Evolutionary conservation across 1,284 basidiomycete species (phyloP), one percentile per base, ranked within the genome.

Genomic region (Cryptococcus amylolentus): DNA sequence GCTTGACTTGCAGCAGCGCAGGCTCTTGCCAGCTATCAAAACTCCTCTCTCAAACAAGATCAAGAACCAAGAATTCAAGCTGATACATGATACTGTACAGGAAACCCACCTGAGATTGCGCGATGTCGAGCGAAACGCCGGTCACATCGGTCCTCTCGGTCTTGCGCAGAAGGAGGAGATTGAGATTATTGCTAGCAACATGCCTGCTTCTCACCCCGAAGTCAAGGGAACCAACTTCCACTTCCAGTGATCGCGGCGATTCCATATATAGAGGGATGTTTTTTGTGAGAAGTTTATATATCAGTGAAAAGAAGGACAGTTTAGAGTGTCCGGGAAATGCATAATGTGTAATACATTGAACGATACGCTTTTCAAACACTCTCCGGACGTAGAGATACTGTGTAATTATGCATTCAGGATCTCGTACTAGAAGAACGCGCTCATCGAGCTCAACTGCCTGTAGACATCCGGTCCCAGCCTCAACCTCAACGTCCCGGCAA

Each of bases 391-490:
- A 23, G 23, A 10, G 31, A 35, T 35, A 10, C 31, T 35, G 23
- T 10, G 31, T 35, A 7, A 35, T 10, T 13, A 42, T 42, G 20
- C 41, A 42, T 23, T 7, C 39, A 23, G 8, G n/a, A n/a, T 8
- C 14, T 23, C 46, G 23, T n/a, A 20, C 14, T 52, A 52, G 28
- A 58, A 52, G 18, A 54, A 69, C 60, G 60, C 59, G 63, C 69
- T 71, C 71, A 74, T 69, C 27, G 65, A 67, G 55, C 73, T 79
- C 56, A 95, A 80, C 77, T 94, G 90, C 51, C 88, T 88, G 78
- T 95, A 94, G 59, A 95, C 87, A 73, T 96, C 90, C 35, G 89
- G 86, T 14, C 89, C 88, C 83, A 96, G 86, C 55, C 91, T 83
- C 75, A 93, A 90, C 63, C 91, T 87, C 55, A 95, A 79, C 68